phyloP scores from a whole-genome alignment of 352 stramenopile genomes.

The Phytophthora palmivora region DNA sequence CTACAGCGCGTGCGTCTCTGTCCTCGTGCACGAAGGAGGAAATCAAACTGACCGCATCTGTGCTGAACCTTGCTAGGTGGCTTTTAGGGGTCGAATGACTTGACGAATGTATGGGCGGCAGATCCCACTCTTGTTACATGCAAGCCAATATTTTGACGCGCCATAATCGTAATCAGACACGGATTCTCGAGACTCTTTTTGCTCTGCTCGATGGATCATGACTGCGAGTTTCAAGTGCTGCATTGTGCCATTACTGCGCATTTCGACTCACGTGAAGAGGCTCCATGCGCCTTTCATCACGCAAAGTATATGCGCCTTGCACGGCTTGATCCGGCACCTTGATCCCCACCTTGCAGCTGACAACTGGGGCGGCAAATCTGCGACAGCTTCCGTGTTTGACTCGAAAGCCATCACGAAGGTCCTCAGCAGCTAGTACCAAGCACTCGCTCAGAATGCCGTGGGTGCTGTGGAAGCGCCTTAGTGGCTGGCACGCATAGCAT shows the following conservation, averaged over 20 bases:
- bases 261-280: background rate
- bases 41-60: conserved; percentile 11
- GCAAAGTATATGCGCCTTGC: background rate
- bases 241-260: background rate
- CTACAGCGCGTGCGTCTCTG: conserved; percentile 13
- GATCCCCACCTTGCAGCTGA: background rate
- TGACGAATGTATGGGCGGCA: conserved; percentile 21
- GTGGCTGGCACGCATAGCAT: background rate
- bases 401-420: background rate
- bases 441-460: too few species aligned
- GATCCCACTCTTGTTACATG: conserved; percentile 17
- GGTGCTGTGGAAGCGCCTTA: background rate
- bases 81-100: conserved; percentile 12
- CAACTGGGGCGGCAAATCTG: conserved; percentile 12
- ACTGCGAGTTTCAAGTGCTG: too few species aligned
- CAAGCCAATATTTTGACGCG: conserved; percentile 22
- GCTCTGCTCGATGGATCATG: background rate
- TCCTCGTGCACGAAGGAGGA: conserved; percentile 4
- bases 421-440: too few species aligned
- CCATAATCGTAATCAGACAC: conserved; percentile 22
- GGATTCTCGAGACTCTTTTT: conserved; percentile 9
- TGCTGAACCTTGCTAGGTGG: conserved; percentile 8
- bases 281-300: background rate
- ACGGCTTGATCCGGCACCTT: background rate
- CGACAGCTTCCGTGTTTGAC: conserved; percentile 5